Conservation (phyloP, 495 filamentous ascomycete genomes). For the Daldinia decipiens region DNA sequence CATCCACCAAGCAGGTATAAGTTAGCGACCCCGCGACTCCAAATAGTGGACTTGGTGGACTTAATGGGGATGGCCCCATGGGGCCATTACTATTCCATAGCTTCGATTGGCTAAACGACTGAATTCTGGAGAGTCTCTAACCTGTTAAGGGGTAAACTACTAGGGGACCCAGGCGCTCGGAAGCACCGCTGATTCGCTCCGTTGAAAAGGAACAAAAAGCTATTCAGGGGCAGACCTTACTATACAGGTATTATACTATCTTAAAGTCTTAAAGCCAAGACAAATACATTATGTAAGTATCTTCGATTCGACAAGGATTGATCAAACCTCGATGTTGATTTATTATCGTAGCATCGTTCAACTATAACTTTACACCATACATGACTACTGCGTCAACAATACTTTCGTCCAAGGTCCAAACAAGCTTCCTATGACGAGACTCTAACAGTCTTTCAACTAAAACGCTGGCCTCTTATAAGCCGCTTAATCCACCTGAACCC, state of each 20-base stretch:
- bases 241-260: no score
- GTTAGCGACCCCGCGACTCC: constrained; percentile 13
- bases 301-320: no score
- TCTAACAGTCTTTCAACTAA: neutral
- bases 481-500: neutral
- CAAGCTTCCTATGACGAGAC: neutral
- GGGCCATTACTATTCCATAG: constrained; percentile 26
- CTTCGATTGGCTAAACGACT: constrained; percentile 14
- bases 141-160: neutral
- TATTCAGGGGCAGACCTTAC: neutral
- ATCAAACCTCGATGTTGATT: neutral
- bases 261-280: neutral
- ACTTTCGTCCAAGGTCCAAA: no score
- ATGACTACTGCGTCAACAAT: no score
- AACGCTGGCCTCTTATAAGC: neutral
- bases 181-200: neutral
- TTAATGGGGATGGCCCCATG: neutral
- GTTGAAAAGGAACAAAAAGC: neutral
- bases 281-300: neutral
- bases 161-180: neutral
- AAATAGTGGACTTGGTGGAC: neutral
- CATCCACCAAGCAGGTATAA: constrained; percentile 15
- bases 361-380: no score
- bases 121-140: constrained; percentile 13
- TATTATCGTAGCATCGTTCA: neutral